Evolutionary conservation across 495 filamentous ascomycete genomes (phyloP), one percentile per base, ranked within the genome.

Genomic region (Penicillium cosmopolitanum): DNA sequence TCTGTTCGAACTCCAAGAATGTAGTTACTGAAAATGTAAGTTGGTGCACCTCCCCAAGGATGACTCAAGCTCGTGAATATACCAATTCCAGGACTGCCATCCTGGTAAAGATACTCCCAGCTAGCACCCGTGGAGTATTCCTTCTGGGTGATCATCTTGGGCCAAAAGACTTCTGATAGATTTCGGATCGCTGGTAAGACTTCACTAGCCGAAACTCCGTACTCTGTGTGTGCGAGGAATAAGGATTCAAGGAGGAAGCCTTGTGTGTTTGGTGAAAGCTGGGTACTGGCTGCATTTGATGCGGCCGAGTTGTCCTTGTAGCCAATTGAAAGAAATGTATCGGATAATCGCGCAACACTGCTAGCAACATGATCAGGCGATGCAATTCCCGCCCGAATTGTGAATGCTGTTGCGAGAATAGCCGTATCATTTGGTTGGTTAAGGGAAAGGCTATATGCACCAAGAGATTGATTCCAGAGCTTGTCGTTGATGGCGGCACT

Each of bases 31-130:
- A 74, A 60, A 1, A 75, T 60, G 34, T 71, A 77, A 7, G 74
- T 78, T 9, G 75, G 70, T n/a, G 73, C 73, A 8, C 61, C 71
- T 19, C 71, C 68, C 75, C 75, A 77, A 6, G 72, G 74, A 56
- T 78, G 75, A 15, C 60, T 63, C 10, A 74, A 57, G 12, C 59
- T 66, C 0, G 75, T 78, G 50, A 68, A 77, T 1, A 73, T 31
- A 18, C 64, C 66, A 1, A 78, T 36, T 5, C 75, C 75, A 3
- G 75, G 75, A 12, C 54, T 43, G 4, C 69, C 69, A 51, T 74
- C 68, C 4, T 62, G 63, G 38, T 66, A 65, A 7, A 75, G 19
- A 47, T 76, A 76, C 40, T 78, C 75, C 75, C 75, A 78, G 43
- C 58, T 50, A 16, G 73, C 66, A 15, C 73, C 73, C 1, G 66